Percentiles rank a stretch among this genome's conserved stretches.
These are phyloP conservation scores for Penicillium decumbens DNA, from an alignment of 2,329 filamentous ascomycete genomes.

Conservation along the genomic window DNA sequence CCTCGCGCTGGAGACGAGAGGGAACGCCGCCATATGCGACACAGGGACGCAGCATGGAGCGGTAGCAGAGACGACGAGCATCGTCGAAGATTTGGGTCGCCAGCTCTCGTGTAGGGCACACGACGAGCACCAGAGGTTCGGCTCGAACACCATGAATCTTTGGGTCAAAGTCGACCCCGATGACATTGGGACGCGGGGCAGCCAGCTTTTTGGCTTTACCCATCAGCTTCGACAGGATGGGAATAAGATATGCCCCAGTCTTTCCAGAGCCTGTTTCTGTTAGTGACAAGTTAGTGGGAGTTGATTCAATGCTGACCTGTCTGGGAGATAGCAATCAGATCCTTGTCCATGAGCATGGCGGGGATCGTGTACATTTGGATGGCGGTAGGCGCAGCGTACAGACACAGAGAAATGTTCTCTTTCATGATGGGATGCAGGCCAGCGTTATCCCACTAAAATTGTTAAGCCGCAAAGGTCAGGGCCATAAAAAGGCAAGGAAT, in stretches of 20 bases:
- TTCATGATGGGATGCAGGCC: slow-evolving; percentile 81
- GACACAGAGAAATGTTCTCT: slow-evolving; percentile 68
- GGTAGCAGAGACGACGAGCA: slow-evolving; percentile 85
- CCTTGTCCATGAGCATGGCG: slow-evolving; percentile 68
- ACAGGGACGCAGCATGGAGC: slow-evolving; percentile 87
- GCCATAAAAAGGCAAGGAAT: too few relatives aligned
- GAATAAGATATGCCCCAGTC: slow-evolving; percentile 87
- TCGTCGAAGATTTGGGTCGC: slow-evolving; percentile 95
- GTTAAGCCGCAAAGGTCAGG: slow-evolving; percentile 3
- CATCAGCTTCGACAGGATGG: slow-evolving; percentile 86
- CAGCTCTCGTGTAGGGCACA: slow-evolving; percentile 83
- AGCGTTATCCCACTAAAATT: slow-evolving; percentile 63
- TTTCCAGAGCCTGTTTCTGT: slow-evolving; percentile 77
- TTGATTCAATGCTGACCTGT: slow-evolving; percentile 62
- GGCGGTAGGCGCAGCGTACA: slow-evolving; percentile 70
- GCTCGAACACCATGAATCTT: slow-evolving; percentile 57
- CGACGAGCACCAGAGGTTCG: slow-evolving; percentile 80
- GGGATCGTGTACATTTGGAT: slow-evolving; percentile 85
- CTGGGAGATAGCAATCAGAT: slow-evolving; percentile 85
- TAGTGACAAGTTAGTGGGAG: neutral
- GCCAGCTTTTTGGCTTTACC: slow-evolving; percentile 88
- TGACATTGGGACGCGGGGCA: slow-evolving; percentile 63
- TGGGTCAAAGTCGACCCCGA: slow-evolving; percentile 49
- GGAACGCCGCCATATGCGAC: slow-evolving; percentile 84
- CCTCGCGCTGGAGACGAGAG: slow-evolving; percentile 61